Conservation (phyloP, 805 yeast genomes). For the Starmerella potacharoeniae region DNA sequence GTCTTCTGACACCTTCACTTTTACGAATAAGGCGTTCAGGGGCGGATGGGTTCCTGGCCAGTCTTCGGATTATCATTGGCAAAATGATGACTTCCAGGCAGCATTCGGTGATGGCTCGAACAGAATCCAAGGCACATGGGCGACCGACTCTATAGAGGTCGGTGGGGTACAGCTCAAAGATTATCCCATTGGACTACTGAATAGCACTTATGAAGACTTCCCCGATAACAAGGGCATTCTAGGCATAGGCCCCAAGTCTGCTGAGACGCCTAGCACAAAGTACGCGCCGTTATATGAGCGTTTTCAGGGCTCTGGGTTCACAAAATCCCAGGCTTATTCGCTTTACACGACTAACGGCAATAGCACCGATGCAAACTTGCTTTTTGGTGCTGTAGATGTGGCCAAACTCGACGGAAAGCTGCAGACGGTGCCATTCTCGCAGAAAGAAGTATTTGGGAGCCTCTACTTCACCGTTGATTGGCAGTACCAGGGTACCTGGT, state of each 20-base stretch:
- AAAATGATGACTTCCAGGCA: not conserved
- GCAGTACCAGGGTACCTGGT: not conserved
- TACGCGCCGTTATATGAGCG: constrained; percentile 23
- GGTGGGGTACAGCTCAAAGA: constrained; percentile 40
- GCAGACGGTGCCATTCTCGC: constrained; percentile 24
- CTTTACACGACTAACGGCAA: constrained; percentile 28
- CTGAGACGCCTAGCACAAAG: constrained; percentile 22
- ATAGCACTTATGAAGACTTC: constrained; percentile 51
- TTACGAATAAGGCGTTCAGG: constrained; percentile 22
- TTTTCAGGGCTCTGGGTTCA: constrained; percentile 30
- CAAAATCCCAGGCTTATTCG: constrained; percentile 34
- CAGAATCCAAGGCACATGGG: constrained; percentile 43
- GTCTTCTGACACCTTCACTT: constrained; percentile 56
- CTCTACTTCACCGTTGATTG: not conserved
- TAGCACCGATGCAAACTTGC: constrained; percentile 26
- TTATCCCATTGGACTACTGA: constrained; percentile 62
- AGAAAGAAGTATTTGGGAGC: not conserved
- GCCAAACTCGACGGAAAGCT: constrained; percentile 33
- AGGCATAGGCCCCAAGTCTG: constrained; percentile 27
- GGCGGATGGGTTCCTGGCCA: constrained; percentile 23
- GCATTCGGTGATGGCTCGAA: constrained; percentile 8
- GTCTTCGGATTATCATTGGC: constrained; percentile 18
- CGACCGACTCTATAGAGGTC: constrained; percentile 45
- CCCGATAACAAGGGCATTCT: constrained; percentile 26
- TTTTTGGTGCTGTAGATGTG: constrained; percentile 35